These are phyloP conservation scores for Brassica hybrid DNA, from an alignment of 441 rosid genomes.

Conservation along the genomic window DNA sequence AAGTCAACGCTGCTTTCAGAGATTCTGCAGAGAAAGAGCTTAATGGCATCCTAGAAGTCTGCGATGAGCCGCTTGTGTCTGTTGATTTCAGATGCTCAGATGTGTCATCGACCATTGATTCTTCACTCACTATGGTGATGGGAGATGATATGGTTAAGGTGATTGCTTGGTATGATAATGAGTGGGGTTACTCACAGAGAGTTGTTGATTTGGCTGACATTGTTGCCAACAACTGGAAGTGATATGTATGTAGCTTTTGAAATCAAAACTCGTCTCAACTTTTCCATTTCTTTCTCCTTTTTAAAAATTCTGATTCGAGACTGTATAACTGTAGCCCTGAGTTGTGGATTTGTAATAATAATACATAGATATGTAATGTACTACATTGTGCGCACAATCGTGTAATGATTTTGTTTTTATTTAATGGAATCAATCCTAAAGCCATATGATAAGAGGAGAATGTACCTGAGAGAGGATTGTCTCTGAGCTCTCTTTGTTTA, in stretches of 20 bases:
- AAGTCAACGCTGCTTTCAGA: slow-evolving; percentile 93
- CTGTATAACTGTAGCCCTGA: slow-evolving; percentile 22
- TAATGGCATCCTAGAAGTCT: slow-evolving; percentile 78
- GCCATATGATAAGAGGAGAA: too few species aligned
- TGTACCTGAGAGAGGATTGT: not conserved
- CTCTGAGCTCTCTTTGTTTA: too few species aligned
- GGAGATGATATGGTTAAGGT: slow-evolving; percentile 99
- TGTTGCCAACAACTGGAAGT: slow-evolving; percentile 91
- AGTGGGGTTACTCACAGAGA: slow-evolving; percentile 99
- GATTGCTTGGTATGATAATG: slow-evolving; percentile 97
- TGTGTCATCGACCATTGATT: slow-evolving; percentile 81
- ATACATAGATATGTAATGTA: too few species aligned
- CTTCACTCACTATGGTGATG: slow-evolving; percentile 96
- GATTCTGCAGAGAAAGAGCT: slow-evolving; percentile 86
- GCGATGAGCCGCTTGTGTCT: slow-evolving; percentile 94
- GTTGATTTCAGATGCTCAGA: slow-evolving; percentile 95
- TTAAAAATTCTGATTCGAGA: slow-evolving; percentile 30
- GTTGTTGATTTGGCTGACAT: slow-evolving; percentile 95
- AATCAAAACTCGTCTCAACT: slow-evolving; percentile 30
- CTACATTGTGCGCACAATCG: too few species aligned
- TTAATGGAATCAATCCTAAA: too few species aligned
- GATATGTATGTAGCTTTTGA: slow-evolving; percentile 11
- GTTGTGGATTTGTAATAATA: slow-evolving; percentile 30
- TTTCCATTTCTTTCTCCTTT: not conserved
- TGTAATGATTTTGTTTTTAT: too few species aligned